phyloP scores from a whole-genome alignment of 192 early-diverging fungal genomes.

The Pilobolus umbonatus region DNA sequence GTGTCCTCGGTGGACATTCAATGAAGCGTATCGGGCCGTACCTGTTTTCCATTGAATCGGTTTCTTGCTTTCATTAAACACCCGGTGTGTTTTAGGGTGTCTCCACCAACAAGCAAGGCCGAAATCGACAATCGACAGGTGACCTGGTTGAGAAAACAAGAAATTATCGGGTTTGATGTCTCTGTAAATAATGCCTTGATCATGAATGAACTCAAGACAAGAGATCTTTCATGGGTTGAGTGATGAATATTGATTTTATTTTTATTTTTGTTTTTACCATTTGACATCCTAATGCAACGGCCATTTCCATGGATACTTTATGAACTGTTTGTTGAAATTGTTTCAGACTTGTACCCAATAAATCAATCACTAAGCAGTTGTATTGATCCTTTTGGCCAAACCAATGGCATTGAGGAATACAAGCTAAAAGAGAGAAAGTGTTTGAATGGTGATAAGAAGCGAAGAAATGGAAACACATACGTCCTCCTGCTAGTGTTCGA shows the following conservation, averaged over 20 bases:
- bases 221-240: conserved; percentile 19
- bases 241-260: too few relatives aligned
- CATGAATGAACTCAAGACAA: conserved; percentile 33
- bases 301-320: conserved; percentile 37
- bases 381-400: conserved; percentile 47
- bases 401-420: conserved; percentile 50
- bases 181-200: conserved; percentile 50
- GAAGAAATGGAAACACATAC: conserved; percentile 26
- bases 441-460: neutral
- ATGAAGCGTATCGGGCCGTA: conserved; percentile 80
- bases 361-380: conserved; percentile 50
- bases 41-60: conserved; percentile 53
- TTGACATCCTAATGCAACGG: conserved; percentile 44
- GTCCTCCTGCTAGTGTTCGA: conserved; percentile 35
- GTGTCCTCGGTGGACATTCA: conserved; percentile 79
- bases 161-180: conserved; percentile 83
- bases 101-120: conserved; percentile 44
- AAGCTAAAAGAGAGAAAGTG: conserved; percentile 25
- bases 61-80: conserved; percentile 33
- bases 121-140: conserved; percentile 54
- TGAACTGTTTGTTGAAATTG: conserved; percentile 37
- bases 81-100: conserved; percentile 40
- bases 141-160: conserved; percentile 38
- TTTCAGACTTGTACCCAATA: conserved; percentile 52
- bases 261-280: too few relatives aligned